A percentile compares a stretch with the other conserved stretches of the same genome.
Evolutionary conservation across 176 grass and related monocot species (phyloP).

Genomic region (Phyllostachys edulis): DNA sequence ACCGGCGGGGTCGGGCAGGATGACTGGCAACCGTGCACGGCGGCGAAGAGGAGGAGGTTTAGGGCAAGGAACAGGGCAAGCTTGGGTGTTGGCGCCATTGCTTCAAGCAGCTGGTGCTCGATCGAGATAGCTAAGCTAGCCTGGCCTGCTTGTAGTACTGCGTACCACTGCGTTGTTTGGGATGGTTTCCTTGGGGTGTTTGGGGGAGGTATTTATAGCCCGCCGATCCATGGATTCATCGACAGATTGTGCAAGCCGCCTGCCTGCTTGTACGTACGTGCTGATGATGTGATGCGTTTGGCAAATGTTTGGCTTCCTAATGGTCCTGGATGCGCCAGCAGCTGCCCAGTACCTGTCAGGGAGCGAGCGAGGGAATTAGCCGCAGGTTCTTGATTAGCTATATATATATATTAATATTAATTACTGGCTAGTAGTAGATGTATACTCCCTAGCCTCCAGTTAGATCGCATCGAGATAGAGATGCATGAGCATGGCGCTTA

Average conservation of each 20-base stretch:
- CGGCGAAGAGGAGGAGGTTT: constrained; percentile 23
- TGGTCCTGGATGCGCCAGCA: too few relatives aligned
- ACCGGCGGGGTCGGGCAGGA: constrained; percentile 15
- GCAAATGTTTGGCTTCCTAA: neutral
- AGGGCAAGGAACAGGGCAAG: constrained; percentile 26
- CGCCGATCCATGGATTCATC: neutral
- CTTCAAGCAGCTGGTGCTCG: neutral
- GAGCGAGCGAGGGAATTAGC: too few relatives aligned
- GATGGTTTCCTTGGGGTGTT: neutral
- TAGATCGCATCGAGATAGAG: too few relatives aligned
- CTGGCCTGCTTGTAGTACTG: too few relatives aligned
- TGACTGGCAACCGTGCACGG: constrained; percentile 18
- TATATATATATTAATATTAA: too few relatives aligned
- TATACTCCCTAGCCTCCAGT: too few relatives aligned
- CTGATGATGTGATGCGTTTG: too few relatives aligned
- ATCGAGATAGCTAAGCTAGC: neutral
- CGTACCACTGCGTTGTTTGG: neutral
- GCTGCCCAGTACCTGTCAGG: too few relatives aligned
- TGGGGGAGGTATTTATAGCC: constrained; percentile 28
- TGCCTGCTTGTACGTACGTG: too few relatives aligned
- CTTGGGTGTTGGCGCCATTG: constrained; percentile 26
- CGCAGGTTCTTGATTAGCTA: too few relatives aligned
- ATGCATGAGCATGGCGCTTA: too few relatives aligned
- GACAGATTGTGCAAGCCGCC: neutral
- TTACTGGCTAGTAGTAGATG: too few relatives aligned